A percentile compares a stretch with the other conserved stretches of the same genome.
phyloP scores from a whole-genome alignment of 768 basidiomycete genomes.

The Amanita rimosa region DNA sequence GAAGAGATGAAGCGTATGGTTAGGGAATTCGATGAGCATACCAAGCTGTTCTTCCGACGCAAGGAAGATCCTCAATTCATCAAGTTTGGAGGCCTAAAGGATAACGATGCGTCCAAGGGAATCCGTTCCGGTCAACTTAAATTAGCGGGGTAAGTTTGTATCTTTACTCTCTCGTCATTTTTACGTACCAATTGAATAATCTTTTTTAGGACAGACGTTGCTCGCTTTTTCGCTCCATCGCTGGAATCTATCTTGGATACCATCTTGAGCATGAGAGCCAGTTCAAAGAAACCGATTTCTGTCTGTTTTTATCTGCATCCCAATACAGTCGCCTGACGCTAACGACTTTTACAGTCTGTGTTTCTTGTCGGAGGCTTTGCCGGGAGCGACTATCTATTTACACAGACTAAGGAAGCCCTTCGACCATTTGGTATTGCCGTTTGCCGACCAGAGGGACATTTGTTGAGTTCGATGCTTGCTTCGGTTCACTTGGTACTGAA shows the following conservation, averaged over 20 bases:
- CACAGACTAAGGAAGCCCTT: conserved; percentile 21
- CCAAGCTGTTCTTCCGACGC: conserved; percentile 27
- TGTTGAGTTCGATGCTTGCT: conserved; percentile 19
- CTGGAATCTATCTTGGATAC: conserved; percentile 9
- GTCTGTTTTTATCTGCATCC: not conserved
- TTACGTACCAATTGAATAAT: not conserved
- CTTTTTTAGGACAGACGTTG: conserved; percentile 8
- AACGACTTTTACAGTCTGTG: conserved; percentile 11
- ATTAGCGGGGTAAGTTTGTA: conserved; percentile 15
- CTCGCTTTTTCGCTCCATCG: conserved; percentile 13
- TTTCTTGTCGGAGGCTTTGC: conserved; percentile 36
- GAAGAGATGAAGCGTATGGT: conserved; percentile 26
- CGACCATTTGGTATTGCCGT: conserved; percentile 18
- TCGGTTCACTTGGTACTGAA: not conserved
- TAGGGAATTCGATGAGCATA: conserved; percentile 25
- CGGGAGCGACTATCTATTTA: conserved; percentile 31
- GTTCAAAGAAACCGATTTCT: not conserved
- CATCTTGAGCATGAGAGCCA: not conserved
- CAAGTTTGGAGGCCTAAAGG: conserved; percentile 26
- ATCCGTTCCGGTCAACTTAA: conserved; percentile 31
- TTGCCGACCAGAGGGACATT: conserved; percentile 28
- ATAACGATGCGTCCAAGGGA: conserved; percentile 21
- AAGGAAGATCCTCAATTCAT: conserved; percentile 25
- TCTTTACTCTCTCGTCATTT: not conserved
- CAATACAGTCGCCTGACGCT: not conserved